Conservation (phyloP, 805 yeast species). For the Yarrowia keelungensis region DNA sequence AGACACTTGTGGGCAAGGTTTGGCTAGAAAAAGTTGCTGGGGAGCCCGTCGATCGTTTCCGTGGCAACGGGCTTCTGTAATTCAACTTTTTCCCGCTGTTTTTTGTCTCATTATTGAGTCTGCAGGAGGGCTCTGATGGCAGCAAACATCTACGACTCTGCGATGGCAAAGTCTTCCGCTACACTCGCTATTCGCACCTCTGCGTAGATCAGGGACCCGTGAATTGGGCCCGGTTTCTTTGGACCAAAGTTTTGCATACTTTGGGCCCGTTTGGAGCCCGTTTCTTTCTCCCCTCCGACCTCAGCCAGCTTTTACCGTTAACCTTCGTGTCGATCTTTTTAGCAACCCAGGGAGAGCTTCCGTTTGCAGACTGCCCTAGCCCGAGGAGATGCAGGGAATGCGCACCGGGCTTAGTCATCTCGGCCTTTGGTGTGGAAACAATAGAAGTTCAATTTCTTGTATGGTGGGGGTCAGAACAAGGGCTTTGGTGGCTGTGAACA, state of each 20-base stretch:
- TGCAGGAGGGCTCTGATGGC: background rate
- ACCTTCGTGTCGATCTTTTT: conserved; percentile 1
- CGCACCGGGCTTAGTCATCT: background rate
- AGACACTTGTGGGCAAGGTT: background rate
- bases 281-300: background rate
- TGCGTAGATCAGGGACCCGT: conserved; percentile 32
- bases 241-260: background rate
- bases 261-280: conserved; percentile 3
- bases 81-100: background rate
- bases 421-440: background rate
- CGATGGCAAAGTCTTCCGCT: background rate
- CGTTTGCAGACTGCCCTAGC: conserved; percentile 8
- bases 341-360: conserved; percentile 26
- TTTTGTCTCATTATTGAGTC: background rate
- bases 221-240: background rate
- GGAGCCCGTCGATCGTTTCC: conserved; percentile 23
- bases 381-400: conserved; percentile 16
- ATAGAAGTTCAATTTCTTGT: no score
- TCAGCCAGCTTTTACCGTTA: background rate
- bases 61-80: background rate
- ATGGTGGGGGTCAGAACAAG: background rate
- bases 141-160: no score
- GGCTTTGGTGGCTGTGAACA: no score
- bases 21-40: conserved; percentile 4
- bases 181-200: background rate